Percentiles rank a stretch among this genome's conserved stretches.
Evolutionary conservation across 805 yeast genomes (phyloP).

Genomic region (Teunomyces lycoperdinae): DNA sequence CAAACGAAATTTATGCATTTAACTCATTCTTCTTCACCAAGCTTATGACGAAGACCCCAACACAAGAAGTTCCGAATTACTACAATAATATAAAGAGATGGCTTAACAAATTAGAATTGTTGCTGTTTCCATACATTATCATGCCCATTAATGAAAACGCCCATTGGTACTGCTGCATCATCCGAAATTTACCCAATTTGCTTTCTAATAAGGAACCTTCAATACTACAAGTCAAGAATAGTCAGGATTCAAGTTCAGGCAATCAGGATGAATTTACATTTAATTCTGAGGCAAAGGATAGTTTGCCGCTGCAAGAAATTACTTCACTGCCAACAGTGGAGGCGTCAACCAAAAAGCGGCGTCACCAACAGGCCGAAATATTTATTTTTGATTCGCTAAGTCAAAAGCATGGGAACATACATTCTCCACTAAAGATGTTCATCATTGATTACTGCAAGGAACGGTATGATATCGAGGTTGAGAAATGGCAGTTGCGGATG

Average conservation of each 20-base stretch:
- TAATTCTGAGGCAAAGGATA: not conserved
- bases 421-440: conserved; percentile 54
- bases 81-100: conserved; percentile 72
- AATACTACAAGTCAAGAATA: conserved; percentile 6
- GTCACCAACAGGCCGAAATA: conserved; percentile 33
- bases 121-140: conserved; percentile 57
- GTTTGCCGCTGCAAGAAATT: not conserved
- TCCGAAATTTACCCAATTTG: conserved; percentile 50
- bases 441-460: conserved; percentile 69
- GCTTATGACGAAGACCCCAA: conserved; percentile 36
- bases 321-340: not conserved
- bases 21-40: conserved; percentile 83
- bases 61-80: conserved; percentile 29
- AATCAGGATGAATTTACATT: not conserved
- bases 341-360: not conserved
- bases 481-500: conserved; percentile 45
- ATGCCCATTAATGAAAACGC: conserved; percentile 77
- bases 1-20: conserved; percentile 52
- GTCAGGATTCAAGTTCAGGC: not conserved
- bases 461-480: conserved; percentile 48
- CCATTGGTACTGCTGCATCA: conserved; percentile 88
- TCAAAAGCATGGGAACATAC: conserved; percentile 52
- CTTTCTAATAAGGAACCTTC: not conserved
- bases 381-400: conserved; percentile 75
- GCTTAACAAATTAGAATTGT: conserved; percentile 65